Percentiles rank a stretch among this genome's conserved stretches.
Evolutionary conservation across 129 eudicot species (phyloP).

Genomic region (Flaveria sonorensis): DNA sequence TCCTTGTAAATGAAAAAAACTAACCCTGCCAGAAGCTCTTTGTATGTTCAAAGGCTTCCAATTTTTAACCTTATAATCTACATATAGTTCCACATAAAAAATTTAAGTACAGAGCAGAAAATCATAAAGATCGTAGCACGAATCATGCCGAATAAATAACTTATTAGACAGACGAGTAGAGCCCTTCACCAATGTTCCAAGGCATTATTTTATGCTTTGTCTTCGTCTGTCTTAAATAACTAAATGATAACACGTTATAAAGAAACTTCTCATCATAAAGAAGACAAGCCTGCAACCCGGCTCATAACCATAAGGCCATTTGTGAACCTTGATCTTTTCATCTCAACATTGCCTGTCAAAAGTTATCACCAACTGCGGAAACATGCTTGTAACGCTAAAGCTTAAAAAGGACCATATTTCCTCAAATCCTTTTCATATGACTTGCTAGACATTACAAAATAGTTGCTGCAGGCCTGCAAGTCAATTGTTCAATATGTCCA

Average conservation of each 20-base stretch:
- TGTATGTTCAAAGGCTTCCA: neutral
- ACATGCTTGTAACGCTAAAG: neutral
- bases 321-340: conserved; percentile 15
- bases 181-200: conserved; percentile 7
- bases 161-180: conserved; percentile 11
- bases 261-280: conserved; percentile 18
- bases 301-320: neutral
- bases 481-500: neutral
- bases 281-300: conserved; percentile 17
- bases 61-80: neutral
- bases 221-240: neutral
- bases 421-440: neutral
- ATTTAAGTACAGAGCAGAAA: conserved; percentile 1
- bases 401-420: neutral
- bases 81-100: neutral
- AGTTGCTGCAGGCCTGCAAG: neutral
- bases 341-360: neutral
- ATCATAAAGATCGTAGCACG: neutral
- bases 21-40: neutral
- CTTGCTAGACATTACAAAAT: conserved; percentile 18
- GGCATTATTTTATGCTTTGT: neutral
- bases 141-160: conserved; percentile 4
- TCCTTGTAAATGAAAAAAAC: neutral
- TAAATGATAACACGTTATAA: conserved; percentile 6
- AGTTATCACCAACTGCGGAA: neutral